Base-by-base conservation (phyloP, 1,139 yeast species). In the Kurtzmaniella quercitrusa region DNA sequence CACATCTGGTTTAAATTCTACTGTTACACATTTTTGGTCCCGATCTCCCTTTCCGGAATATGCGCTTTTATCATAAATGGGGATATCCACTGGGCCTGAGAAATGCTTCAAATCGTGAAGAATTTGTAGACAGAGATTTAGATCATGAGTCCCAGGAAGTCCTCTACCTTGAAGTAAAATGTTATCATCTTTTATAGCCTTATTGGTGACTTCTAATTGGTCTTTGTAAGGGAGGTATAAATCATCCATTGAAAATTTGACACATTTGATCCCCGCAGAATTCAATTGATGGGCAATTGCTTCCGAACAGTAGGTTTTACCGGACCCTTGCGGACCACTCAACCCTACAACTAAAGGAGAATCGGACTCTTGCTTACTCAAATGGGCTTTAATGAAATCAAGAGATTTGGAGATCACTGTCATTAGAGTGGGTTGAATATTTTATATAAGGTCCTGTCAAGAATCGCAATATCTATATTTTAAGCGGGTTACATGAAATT, bases 311-410 rank as follows among this genome's bases (percentile, higher is more conserved):
- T 79, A 86, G 2, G 95, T 79, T 61, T 91, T 91, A 0, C 98
- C 98, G 1, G 94, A 84, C 0, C 98, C 98, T 59, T 91, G 98
- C 0, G 96, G 95, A 0, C 97, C 98, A 41, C 86, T 80, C 2
- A 89, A 61, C 1, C 93, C 93, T 2, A 89, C 58, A 3, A 88
- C 66, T 27, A 84, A 55, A 1, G 93, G 88, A 34, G 49, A 54
- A 6, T 2, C 39, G 12, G 37, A 57, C 55, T 40, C 55, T 50
- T 50, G 57, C 51, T 6, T 39, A 25, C 3, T 50, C 50, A 29
- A 68, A 56, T 10, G 51, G 39, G 2, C 48, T 2, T 46, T 39
- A 8, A 70, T 42, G 46, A 51, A 65, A 8, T 57, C 56, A 14
- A 56, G 27, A 5, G 70, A 49, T 16, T 45, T 44, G 3, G 53